Evolutionary conservation across 129 eudicot genomes (phyloP).

Genomic region (Mikania micrantha): DNA sequence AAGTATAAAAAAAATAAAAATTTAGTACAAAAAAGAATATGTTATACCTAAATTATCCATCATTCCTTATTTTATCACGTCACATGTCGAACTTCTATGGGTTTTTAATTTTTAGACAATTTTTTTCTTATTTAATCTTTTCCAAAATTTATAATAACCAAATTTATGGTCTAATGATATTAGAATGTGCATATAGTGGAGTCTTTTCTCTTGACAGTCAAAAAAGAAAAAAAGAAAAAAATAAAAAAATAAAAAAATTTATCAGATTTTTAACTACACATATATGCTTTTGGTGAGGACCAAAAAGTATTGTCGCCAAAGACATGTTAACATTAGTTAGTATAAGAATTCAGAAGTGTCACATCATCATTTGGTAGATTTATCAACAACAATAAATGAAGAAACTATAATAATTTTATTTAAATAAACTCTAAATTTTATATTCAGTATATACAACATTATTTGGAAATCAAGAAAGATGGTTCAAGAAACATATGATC

Average conservation of each 20-base stretch:
- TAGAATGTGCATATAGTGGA: too few relatives aligned
- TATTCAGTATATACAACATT: background rate
- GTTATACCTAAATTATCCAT: too few relatives aligned
- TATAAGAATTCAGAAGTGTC: background rate
- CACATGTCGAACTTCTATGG: too few relatives aligned
- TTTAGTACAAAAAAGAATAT: background rate
- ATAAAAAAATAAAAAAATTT: too few relatives aligned
- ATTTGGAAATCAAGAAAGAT: background rate
- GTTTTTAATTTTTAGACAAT: too few relatives aligned
- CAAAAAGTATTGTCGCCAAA: background rate
- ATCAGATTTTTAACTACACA: too few relatives aligned
- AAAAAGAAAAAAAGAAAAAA: too few relatives aligned
- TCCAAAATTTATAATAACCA: too few relatives aligned
- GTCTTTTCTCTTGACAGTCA: too few relatives aligned
- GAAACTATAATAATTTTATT: background rate
- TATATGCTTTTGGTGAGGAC: background rate
- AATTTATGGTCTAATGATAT: too few relatives aligned
- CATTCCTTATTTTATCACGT: too few relatives aligned
- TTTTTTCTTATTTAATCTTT: too few relatives aligned
- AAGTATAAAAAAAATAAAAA: background rate
- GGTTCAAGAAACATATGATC: background rate
- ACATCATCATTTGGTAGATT: background rate
- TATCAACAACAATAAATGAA: background rate
- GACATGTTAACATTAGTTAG: background rate
- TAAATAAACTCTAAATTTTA: background rate